Evolutionary conservation across 192 early-diverging fungal genomes (phyloP).

Genomic region (Podila clonocystis): DNA sequence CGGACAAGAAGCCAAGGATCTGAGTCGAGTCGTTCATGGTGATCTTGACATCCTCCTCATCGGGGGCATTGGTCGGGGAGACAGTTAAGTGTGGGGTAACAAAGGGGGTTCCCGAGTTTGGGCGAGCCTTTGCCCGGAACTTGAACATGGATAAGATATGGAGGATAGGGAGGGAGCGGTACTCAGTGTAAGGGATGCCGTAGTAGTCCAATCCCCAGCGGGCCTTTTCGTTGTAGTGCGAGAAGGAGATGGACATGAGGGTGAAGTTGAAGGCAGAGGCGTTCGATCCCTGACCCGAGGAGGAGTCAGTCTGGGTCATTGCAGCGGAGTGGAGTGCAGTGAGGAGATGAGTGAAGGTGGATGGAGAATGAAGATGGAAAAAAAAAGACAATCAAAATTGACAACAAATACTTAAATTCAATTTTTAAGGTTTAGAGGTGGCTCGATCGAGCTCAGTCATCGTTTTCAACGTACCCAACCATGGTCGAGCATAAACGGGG

Average conservation of each 20-base stretch:
- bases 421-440: no score
- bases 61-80: not conserved
- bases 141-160: conserved; percentile 46
- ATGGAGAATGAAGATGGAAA: not conserved
- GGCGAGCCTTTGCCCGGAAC: conserved; percentile 8
- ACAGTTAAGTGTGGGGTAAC: conserved; percentile 17
- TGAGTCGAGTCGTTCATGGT: conserved; percentile 28
- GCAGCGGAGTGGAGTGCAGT: no score
- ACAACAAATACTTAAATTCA: not conserved
- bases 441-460: no score
- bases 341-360: not conserved
- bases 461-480: no score
- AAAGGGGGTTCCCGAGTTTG: conserved; percentile 2
- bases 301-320: not conserved
- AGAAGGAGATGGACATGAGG: conserved; percentile 37
- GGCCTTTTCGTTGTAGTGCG: conserved; percentile 54
- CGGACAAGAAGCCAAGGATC: conserved; percentile 34
- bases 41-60: not conserved
- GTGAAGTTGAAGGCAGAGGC: conserved; percentile 5
- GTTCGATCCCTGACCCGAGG: not conserved
- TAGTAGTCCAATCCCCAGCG: conserved; percentile 52
- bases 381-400: not conserved
- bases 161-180: conserved; percentile 30
- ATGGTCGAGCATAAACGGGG: no score
- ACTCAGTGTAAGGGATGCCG: conserved; percentile 38